These are phyloP conservation scores for Cutaneotrichosporon spelunceum DNA, from an alignment of 1,284 basidiomycete genomes.

Conservation along the genomic window DNA sequence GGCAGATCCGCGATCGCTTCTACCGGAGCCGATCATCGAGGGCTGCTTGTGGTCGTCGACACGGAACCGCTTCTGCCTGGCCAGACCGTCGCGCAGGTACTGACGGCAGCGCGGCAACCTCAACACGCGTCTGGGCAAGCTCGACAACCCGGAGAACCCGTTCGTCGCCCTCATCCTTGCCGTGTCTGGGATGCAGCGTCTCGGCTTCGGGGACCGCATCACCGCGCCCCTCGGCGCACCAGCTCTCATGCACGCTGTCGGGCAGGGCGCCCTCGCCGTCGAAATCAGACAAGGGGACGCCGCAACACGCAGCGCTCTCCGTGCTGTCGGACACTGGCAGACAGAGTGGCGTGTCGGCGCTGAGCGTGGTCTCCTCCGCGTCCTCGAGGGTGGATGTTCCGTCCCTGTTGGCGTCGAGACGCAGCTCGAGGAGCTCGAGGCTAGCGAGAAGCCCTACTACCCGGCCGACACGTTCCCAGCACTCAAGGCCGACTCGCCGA, in stretches of 20 bases:
- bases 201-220: conserved; percentile 72
- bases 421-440: conserved; percentile 37
- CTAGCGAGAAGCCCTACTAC: conserved; percentile 15
- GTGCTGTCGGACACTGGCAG: conserved; percentile 66
- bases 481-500: conserved; percentile 32
- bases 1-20: too few species aligned
- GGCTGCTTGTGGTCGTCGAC: neutral
- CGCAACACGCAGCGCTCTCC: conserved; percentile 62
- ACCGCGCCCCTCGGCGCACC: conserved; percentile 73
- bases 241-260: conserved; percentile 80
- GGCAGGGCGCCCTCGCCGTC: conserved; percentile 86
- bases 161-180: conserved; percentile 91
- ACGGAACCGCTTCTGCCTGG: neutral
- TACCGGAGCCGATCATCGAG: too few species aligned
- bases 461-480: conserved; percentile 23
- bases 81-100: neutral
- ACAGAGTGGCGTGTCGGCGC: conserved; percentile 73
- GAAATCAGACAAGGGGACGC: conserved; percentile 77
- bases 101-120: conserved; percentile 55
- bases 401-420: conserved; percentile 90
- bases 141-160: conserved; percentile 75
- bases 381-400: conserved; percentile 93
- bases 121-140: conserved; percentile 81
- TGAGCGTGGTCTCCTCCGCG: conserved; percentile 80
- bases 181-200: conserved; percentile 84